phyloP scores from a whole-genome alignment of 768 basidiomycete species.

The Panellus pusillus region DNA sequence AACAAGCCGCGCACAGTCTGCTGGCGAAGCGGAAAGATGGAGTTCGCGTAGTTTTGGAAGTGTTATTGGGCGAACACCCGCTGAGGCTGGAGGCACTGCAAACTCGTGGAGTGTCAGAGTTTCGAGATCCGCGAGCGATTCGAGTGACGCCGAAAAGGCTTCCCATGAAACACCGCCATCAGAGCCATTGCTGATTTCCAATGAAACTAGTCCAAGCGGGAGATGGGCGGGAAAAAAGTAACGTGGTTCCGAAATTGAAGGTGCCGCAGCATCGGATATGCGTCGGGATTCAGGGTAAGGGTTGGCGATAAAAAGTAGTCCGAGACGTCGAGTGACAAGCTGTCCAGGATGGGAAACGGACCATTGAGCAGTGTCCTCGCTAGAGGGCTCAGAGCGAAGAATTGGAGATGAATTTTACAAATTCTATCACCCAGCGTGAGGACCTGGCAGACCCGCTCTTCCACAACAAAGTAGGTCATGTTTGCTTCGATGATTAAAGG shows the following conservation, averaged over 20 bases:
- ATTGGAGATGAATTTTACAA: neutral
- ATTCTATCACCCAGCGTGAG: neutral
- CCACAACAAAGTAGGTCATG: neutral
- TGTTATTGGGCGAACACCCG: neutral
- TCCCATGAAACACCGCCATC: neutral
- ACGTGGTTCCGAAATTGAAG: neutral
- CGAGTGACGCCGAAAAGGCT: neutral
- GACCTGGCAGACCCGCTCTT: neutral
- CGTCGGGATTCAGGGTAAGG: neutral
- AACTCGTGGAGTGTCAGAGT: slow-evolving; percentile 1
- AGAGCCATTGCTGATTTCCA: neutral
- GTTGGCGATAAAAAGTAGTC: neutral
- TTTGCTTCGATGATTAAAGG: slow-evolving; percentile 5
- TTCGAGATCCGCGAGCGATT: slow-evolving; percentile 3
- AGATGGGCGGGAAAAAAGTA: neutral
- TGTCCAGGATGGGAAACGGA: slow-evolving; percentile 6
- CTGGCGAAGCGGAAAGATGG: neutral
- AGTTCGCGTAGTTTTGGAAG: slow-evolving; percentile 6
- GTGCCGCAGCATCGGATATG: slow-evolving; percentile 10
- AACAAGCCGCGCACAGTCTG: neutral
- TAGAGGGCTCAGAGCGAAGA: neutral
- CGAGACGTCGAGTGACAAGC: neutral
- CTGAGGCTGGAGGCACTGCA: neutral
- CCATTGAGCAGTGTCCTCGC: neutral
- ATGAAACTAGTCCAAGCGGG: neutral